Base-by-base conservation (phyloP, 768 basidiomycete genomes). In the Russula earlei region DNA sequence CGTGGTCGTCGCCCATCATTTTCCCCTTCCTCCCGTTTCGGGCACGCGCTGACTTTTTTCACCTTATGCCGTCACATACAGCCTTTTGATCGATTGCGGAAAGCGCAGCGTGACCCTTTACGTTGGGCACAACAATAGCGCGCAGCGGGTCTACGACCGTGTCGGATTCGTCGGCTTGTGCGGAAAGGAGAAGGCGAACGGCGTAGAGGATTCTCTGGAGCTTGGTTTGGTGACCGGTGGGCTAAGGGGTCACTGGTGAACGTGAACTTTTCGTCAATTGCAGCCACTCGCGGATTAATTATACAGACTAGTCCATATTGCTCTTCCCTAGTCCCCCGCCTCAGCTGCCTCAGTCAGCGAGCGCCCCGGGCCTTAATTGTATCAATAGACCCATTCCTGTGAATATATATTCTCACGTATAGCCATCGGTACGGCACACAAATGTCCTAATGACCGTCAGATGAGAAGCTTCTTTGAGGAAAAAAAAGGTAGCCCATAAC, bases 91-190 rank as follows among this genome's bases (percentile, higher is more conserved):
- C 38, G 67, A 72, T 34, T 70, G 68, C 48, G 71, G 74, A 4
- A 79, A 77, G 63, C 69, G 77, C 33, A 68, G 65, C 41, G 79
- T 81, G 31, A 75, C 78, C 17, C 68, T 82, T 42, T 82, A 81
- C 50, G 81, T 82, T 19, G 78, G 77, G 7, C 71, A 72, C 53
- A 71, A 73, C 36, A 82, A 80, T 60, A 70, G 62, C 43, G 80
- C 80, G 7, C 72, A 72, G 55, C 72, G 71, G 54, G 74, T 82
- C 33, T 82, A 82, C 56, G 70, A 74, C 52, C 78, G 77, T 37
- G 71, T 82, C 11, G 80, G 80, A 20, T 82, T 77, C 61, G 71
- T 69, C 27, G 77, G 76, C 38, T 66, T 81, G 44, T 70, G 70
- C 50, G 76, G 66, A 11, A 65, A 68, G 44, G 68, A 70, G 51